Evolutionary conservation across 2,329 filamentous ascomycete species (phyloP).

Genomic region (Sphaerulina vaccinii): DNA sequence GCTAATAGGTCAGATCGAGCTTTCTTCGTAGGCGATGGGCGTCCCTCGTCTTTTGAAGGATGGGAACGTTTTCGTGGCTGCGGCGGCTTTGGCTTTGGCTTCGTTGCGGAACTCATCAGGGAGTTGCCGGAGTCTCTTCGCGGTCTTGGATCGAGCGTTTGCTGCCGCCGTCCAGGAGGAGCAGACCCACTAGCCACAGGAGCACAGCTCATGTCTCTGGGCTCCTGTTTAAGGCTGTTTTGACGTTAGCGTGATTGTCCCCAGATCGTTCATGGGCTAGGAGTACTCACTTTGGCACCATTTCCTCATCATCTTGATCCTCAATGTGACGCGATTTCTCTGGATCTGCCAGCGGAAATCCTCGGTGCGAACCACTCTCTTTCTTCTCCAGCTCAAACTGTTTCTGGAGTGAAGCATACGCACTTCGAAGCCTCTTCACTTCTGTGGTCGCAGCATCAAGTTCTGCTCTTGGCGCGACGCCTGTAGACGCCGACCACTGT

Average conservation of each 20-base stretch:
- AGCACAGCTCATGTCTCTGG: neutral
- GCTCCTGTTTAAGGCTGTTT: slow-evolving; percentile 9
- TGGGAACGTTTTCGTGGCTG: slow-evolving; percentile 1
- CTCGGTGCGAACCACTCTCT: slow-evolving; percentile 4
- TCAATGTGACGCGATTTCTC: slow-evolving; percentile 14
- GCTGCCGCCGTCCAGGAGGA: neutral
- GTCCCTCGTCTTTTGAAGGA: neutral
- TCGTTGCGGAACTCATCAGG: neutral
- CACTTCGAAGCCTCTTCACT: slow-evolving; percentile 13
- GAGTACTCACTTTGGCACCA: slow-evolving; percentile 3
- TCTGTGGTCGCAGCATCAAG: slow-evolving; percentile 15
- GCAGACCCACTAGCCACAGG: neutral
- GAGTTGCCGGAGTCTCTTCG: neutral
- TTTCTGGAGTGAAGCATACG: slow-evolving; percentile 17
- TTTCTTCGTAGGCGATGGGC: neutral
- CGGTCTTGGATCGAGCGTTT: neutral
- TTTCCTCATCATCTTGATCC: slow-evolving; percentile 25
- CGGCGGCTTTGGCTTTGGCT: neutral
- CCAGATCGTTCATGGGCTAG: neutral
- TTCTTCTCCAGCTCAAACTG: slow-evolving; percentile 24
- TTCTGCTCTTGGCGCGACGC: slow-evolving; percentile 12
- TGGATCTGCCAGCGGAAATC: slow-evolving; percentile 8
- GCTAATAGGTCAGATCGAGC: neutral
- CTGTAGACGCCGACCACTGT: slow-evolving; percentile 7
- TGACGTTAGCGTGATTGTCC: neutral